Percentiles rank a stretch among this genome's conserved stretches.
Evolutionary conservation across 1,284 basidiomycete genomes (phyloP).

Genomic region (Puccinia novopanici): DNA sequence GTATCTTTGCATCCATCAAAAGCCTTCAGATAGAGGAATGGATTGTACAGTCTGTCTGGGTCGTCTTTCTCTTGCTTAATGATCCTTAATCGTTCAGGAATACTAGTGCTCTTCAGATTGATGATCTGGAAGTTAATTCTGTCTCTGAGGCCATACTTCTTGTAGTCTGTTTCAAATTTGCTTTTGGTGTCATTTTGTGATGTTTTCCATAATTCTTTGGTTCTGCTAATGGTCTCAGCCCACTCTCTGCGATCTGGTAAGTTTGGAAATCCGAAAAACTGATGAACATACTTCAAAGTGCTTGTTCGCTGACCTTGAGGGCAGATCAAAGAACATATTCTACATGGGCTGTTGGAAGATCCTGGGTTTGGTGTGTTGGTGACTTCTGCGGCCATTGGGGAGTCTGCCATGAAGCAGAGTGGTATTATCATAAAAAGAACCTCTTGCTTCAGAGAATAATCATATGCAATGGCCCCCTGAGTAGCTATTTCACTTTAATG

Average conservation of each 20-base stretch:
- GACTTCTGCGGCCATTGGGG: not conserved
- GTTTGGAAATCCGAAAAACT: not conserved
- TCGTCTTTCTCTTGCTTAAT: not conserved
- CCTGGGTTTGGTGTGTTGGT: constrained; percentile 21
- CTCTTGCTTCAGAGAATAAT: not conserved
- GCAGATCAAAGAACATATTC: not conserved
- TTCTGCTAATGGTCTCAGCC: not conserved
- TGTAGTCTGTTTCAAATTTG: not conserved
- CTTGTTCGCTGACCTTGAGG: not conserved
- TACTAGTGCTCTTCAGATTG: not conserved
- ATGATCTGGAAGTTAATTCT: not conserved
- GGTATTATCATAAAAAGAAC: not conserved
- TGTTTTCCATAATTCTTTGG: not conserved
- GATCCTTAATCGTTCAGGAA: not conserved
- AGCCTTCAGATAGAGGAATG: constrained; percentile 51
- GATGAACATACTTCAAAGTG: not conserved
- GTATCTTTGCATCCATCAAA: constrained; percentile 59
- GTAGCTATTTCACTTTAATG: constrained; percentile 5
- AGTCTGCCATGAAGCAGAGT: not conserved
- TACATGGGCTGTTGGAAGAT: not conserved
- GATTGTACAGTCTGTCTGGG: not conserved
- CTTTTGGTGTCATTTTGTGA: not conserved
- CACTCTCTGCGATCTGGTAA: not conserved
- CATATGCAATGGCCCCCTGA: not conserved
- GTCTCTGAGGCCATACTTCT: not conserved